Base-by-base conservation (phyloP, 805 yeast genomes). In the Priceomyces medius region DNA sequence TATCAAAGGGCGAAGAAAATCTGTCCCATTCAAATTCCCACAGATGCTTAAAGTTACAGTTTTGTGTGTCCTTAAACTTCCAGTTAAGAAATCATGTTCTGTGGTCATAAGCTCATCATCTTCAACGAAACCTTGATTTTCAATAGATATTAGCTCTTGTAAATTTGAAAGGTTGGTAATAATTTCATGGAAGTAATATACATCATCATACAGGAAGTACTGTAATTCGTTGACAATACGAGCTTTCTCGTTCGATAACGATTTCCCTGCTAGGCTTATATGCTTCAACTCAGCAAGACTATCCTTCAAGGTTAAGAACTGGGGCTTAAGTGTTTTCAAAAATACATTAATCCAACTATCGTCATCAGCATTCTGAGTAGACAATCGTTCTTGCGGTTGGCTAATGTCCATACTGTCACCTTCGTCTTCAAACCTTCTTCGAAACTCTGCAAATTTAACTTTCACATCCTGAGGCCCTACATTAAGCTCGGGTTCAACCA, bases 171-270 rank as follows among this genome's bases (percentile, higher is more conserved):
- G 20, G 27, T 51, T 49, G n/a, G 59, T 24, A 12, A 53, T 48
- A 16, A 58, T 26, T 31, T 58, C 61, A 20, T 48, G 48, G 38
- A 58, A 55, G 35, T 51, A 52, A 40, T 53, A 61, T 3, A 56
- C 48, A 39, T 58, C 41, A 14, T 46, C 42, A 9, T 35, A 37
- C 7, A 48, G 35, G 31, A 47, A 53, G 4, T 35, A 16, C 20
- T 38, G 35, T 12, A 48, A 37, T 4, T 42, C 34, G 26, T 39
- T 42, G 7, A 38, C 20, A 14, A 51, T 23, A 21, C 56, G 27
- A 9, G 33, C 20, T 14, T 46, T 48, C 28, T 53, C 58, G 14
- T 42, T 37, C 7, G 41, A 23, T 24, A 53, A 34, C 6, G 44
- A 32, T n/a, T 42, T 42, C 19, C 40, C 35, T 12, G 27, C 29